Conservation (phyloP, 2,329 filamentous ascomycete genomes). For the Thermoascus crustaceus region DNA sequence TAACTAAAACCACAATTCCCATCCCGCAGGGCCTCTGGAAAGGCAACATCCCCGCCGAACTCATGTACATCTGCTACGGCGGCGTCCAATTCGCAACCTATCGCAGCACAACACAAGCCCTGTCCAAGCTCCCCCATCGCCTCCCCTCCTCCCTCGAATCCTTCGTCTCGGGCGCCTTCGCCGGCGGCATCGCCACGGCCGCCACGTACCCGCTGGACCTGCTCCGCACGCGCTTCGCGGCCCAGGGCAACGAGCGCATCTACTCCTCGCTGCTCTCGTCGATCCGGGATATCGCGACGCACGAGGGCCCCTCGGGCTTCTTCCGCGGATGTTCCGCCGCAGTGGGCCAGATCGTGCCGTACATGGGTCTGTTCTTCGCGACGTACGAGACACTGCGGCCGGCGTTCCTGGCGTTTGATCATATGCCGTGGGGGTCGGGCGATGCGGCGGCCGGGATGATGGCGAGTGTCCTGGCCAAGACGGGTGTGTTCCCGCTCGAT, state of each 20-base stretch:
- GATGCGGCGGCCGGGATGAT: slow-evolving; percentile 76
- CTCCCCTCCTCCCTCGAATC: slow-evolving; percentile 64
- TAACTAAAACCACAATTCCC: slow-evolving; percentile 3
- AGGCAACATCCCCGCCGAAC: slow-evolving; percentile 90
- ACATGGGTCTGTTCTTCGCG: slow-evolving; percentile 95
- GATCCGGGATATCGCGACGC: slow-evolving; percentile 60
- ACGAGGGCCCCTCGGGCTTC: slow-evolving; percentile 73
- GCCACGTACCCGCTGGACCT: slow-evolving; percentile 89
- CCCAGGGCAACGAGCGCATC: slow-evolving; percentile 73
- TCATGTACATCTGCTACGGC: slow-evolving; percentile 88
- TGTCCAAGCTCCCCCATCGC: slow-evolving; percentile 47
- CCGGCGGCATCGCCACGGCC: slow-evolving; percentile 73
- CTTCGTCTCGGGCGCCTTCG: slow-evolving; percentile 74
- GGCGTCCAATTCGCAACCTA: slow-evolving; percentile 87
- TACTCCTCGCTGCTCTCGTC: slow-evolving; percentile 65
- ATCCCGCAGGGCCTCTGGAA: slow-evolving; percentile 68
- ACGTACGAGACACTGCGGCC: slow-evolving; percentile 70
- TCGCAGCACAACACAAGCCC: slow-evolving; percentile 60
- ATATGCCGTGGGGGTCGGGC: slow-evolving; percentile 63
- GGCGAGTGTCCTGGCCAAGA: slow-evolving; percentile 77
- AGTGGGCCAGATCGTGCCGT: slow-evolving; percentile 80
- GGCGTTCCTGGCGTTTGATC: slow-evolving; percentile 37
- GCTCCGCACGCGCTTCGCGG: slow-evolving; percentile 90
- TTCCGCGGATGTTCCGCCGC: slow-evolving; percentile 80
- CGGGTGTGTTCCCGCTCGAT: slow-evolving; percentile 84